These are phyloP conservation scores for Penicillium griseofulvum DNA, from an alignment of 2,329 filamentous ascomycete species.

Conservation along the genomic window DNA sequence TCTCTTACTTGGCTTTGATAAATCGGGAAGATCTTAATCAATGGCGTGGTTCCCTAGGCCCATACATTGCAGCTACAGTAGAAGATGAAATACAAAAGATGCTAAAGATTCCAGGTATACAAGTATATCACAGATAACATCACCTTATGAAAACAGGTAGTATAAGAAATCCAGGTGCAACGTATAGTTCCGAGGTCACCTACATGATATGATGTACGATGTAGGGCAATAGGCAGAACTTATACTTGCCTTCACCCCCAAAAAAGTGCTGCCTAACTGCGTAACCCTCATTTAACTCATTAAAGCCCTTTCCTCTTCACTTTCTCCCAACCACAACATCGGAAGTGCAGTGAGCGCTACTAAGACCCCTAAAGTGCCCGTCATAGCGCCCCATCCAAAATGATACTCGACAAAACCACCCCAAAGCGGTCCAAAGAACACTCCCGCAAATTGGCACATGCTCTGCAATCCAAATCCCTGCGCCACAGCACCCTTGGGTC, in stretches of 20 bases:
- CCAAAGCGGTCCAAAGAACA: constrained; percentile 60
- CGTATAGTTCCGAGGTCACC: background rate
- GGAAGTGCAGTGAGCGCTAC: constrained; percentile 27
- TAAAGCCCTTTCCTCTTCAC: constrained; percentile 1
- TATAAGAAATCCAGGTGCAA: background rate
- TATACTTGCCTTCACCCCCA: background rate
- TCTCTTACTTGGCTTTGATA: too few species aligned
- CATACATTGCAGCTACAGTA: background rate
- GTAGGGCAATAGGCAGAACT: background rate
- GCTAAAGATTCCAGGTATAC: background rate
- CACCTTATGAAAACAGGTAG: background rate
- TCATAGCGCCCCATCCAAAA: constrained; percentile 35
- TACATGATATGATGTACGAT: background rate
- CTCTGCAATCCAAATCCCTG: constrained; percentile 65
- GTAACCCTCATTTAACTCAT: constrained; percentile 7
- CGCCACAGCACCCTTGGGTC: constrained; percentile 54
- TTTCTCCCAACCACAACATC: constrained; percentile 22
- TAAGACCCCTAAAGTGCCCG: constrained; percentile 29
- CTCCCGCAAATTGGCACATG: constrained; percentile 60
- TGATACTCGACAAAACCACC: constrained; percentile 46
- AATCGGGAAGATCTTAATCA: background rate
- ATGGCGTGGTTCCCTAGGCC: too few species aligned
- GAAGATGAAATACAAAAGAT: too few species aligned
- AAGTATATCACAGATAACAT: background rate
- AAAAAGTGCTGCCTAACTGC: constrained; percentile 5